Evolutionary conservation across 2,329 filamentous ascomycete genomes (phyloP).

Genomic region (Neoarthrinium moseri): DNA sequence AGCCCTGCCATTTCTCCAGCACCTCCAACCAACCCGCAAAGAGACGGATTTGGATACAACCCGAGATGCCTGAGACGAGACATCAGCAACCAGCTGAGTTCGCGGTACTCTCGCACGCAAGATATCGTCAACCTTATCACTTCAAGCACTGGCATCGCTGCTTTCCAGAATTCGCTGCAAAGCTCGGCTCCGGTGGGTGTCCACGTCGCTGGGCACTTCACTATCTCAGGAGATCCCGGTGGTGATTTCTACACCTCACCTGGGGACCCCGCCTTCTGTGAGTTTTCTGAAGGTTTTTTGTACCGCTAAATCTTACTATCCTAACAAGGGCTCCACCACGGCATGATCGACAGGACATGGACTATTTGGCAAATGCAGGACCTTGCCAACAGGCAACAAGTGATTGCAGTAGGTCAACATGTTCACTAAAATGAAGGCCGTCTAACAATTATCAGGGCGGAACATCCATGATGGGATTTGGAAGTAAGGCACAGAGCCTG

Average conservation of each 20-base stretch:
- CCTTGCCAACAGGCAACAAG: constrained; percentile 1
- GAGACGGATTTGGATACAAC: constrained; percentile 38
- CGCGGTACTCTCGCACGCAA: constrained; percentile 16
- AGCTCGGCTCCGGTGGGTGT: constrained; percentile 27
- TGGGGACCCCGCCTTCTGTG: constrained; percentile 5
- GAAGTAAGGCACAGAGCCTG: constrained; percentile 9
- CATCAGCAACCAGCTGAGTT: constrained; percentile 30
- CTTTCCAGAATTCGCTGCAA: constrained; percentile 35
- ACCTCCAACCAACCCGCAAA: constrained; percentile 26
- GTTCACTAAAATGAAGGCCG: neutral
- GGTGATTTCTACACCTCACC: constrained; percentile 10
- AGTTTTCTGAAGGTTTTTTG: neutral
- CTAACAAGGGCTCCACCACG: constrained; percentile 5
- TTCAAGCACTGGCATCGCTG: constrained; percentile 24
- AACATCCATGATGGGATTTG: constrained; percentile 8
- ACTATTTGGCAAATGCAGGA: constrained; percentile 7
- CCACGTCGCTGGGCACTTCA: constrained; percentile 37
- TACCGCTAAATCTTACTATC: neutral
- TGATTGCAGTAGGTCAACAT: constrained; percentile 5
- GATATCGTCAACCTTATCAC: constrained; percentile 28
- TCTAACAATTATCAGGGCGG: constrained; percentile 8
- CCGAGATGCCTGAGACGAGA: constrained; percentile 45
- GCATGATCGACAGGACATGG: constrained; percentile 6
- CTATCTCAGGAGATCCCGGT: constrained; percentile 35
- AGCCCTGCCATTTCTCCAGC: constrained; percentile 20